phyloP scores from a whole-genome alignment of 2,329 filamentous ascomycete genomes.

The Fusarium anguioides region DNA sequence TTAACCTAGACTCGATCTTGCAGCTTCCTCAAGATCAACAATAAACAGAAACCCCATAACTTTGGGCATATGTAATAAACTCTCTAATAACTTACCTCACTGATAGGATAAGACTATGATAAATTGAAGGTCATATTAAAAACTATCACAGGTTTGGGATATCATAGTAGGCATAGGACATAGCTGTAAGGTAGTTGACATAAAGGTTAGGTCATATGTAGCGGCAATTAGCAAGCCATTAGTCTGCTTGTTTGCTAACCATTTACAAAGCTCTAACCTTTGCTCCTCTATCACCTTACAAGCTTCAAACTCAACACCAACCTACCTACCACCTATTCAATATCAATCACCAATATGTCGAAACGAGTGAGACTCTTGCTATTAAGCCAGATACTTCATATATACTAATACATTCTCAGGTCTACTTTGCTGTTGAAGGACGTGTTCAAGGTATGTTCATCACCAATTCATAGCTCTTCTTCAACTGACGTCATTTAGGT shows the following conservation, averaged over 20 bases:
- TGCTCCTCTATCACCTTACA: background rate
- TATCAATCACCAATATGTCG: constrained; percentile 41
- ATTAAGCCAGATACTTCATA: background rate
- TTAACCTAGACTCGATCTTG: background rate
- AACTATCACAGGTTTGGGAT: too few relatives aligned
- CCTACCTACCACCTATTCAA: background rate
- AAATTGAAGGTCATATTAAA: too few relatives aligned
- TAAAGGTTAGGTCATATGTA: constrained; percentile 3
- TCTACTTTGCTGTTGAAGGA: constrained; percentile 74
- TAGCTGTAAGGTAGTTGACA: constrained; percentile 14
- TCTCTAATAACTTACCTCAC: background rate
- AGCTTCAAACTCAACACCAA: background rate
- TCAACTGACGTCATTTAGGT: constrained; percentile 55
- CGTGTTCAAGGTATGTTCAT: constrained; percentile 72
- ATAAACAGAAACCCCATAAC: too few relatives aligned
- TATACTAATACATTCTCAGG: constrained; percentile 51
- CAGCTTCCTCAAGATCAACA: too few relatives aligned
- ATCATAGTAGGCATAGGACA: too few relatives aligned
- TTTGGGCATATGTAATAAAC: too few relatives aligned
- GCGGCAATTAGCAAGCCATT: background rate
- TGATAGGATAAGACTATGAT: too few relatives aligned
- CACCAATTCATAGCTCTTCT: background rate
- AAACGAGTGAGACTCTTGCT: constrained; percentile 48
- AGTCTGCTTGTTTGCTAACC: background rate
- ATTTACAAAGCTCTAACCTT: background rate